phyloP scores from a whole-genome alignment of 176 grass and related monocot genomes.

The Carex parvula region DNA sequence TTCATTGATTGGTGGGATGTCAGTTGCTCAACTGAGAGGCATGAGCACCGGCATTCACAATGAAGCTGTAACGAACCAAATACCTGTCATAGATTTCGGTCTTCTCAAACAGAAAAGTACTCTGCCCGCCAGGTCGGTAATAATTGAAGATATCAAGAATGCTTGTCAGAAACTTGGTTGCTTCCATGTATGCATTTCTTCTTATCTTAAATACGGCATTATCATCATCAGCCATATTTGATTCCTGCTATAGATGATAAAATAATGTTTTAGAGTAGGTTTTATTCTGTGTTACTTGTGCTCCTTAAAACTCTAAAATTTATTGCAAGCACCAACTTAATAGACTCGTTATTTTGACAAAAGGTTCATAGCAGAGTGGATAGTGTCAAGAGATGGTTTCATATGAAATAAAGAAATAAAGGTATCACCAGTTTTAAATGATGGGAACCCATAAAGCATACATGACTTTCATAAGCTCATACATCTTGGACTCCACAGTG shows the following conservation, averaged over 20 bases:
- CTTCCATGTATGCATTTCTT: constrained; percentile 29
- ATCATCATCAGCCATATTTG: background rate
- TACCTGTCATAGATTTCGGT: constrained; percentile 36
- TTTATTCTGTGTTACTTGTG: background rate
- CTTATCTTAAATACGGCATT: background rate
- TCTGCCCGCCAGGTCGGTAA: background rate
- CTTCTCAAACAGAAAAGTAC: constrained; percentile 9
- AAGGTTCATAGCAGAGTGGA: background rate
- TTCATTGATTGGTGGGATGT: background rate
- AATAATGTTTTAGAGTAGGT: background rate
- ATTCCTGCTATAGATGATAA: background rate
- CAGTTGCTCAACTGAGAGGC: background rate
- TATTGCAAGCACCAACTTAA: background rate
- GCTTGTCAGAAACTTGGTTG: constrained; percentile 34
- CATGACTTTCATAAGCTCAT: background rate
- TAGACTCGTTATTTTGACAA: background rate
- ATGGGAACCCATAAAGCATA: background rate
- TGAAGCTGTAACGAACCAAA: background rate
- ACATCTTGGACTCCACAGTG: background rate
- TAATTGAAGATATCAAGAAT: constrained; percentile 31
- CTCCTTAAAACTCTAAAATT: background rate
- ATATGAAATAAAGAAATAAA: background rate
- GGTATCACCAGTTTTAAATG: background rate
- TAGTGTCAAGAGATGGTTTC: background rate
- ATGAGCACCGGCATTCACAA: background rate